Base-by-base conservation (phyloP, 2,329 filamentous ascomycete genomes). In the Claviceps humidiphila region DNA sequence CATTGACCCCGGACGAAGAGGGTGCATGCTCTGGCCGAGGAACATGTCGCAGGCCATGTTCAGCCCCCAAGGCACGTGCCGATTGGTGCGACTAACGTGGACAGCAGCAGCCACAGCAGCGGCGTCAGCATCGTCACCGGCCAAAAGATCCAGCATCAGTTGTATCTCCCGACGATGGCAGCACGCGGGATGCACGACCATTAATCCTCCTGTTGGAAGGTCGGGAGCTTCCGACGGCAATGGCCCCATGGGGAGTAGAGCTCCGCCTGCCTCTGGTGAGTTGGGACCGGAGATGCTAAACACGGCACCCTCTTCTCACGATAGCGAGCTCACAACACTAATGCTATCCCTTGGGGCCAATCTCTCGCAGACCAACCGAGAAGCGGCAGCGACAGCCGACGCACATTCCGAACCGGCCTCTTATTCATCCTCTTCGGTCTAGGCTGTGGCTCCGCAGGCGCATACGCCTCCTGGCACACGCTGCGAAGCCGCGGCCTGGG, bases 401-500 rank as follows among this genome's bases (percentile, higher is more conserved):
- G 34, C 34, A 5, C 13, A 1, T 43, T 58, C 60, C 51, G 60
- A 56, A 55, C 59, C 53, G 50, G 60, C 57, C 45, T 60, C 16
- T 57, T 58, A 11, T 55, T 63, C 50, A 55, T 61, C 38, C 54
- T 67, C 24, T 58, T 62, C 22, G 68, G 64, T 16, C 34, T 66
- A 45, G 58, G 60, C 13, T 69, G 63, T 49, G 57, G 59, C 54
- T 56, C 59, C 9, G 54, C 62, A 4, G 68, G 68, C 45, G 67
- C 66, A 16, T 61, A 59, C 37, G 61, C 58, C 39, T 66, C 64
- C n/a, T 70, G 66, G 66, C 63, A 68, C 52, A 59, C 59, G 24
- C 60, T 70, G 60, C 62, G 61, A 39, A 57, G 58, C 47, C 62
- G 61, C 51, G 67, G 68, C 46, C 58, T 70, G 59, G 66, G 67